A percentile compares a stretch with the other conserved stretches of the same genome.
Conservation (phyloP, 139 green algal species). For the Haematococcus sp. region DNA sequence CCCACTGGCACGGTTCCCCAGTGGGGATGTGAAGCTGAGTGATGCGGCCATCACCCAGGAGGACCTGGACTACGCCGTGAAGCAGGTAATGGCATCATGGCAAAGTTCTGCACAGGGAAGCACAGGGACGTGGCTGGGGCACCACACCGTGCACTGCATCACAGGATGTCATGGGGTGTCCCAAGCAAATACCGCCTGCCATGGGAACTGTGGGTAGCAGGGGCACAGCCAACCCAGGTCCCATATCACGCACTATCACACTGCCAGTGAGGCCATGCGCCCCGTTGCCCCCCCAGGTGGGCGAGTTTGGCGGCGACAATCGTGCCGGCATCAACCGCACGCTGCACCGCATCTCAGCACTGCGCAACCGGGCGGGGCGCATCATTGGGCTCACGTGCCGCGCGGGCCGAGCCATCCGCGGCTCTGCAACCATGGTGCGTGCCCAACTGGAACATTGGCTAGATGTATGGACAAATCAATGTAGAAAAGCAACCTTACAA, state of each 20-base stretch:
- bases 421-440: conserved; percentile 88
- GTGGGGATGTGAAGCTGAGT: conserved; percentile 49
- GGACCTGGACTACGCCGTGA: conserved; percentile 65
- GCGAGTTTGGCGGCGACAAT: conserved; percentile 90
- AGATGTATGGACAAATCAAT: no score
- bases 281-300: conserved; percentile 37
- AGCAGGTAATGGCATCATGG: conserved; percentile 35
- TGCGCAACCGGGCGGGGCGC: conserved; percentile 79
- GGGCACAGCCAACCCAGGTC: no score
- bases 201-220: no score
- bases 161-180: no score
- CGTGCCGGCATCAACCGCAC: conserved; percentile 90
- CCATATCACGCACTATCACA: no score
- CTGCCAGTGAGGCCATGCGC: no score
- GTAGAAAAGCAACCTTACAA: no score
- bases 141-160: no score
- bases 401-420: conserved; percentile 88
- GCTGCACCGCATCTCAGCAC: conserved; percentile 71
- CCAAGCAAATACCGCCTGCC: no score
- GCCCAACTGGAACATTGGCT: no score
- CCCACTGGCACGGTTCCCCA: conserved; percentile 70
- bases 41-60: conserved; percentile 46
- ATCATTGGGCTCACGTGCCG: conserved; percentile 96
- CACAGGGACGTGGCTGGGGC: no score
- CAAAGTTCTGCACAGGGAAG: neutral